Percentiles rank a stretch among this genome's conserved stretches.
These are phyloP conservation scores for Mikania micrantha DNA, from an alignment of 129 eudicot genomes.

Conservation along the genomic window DNA sequence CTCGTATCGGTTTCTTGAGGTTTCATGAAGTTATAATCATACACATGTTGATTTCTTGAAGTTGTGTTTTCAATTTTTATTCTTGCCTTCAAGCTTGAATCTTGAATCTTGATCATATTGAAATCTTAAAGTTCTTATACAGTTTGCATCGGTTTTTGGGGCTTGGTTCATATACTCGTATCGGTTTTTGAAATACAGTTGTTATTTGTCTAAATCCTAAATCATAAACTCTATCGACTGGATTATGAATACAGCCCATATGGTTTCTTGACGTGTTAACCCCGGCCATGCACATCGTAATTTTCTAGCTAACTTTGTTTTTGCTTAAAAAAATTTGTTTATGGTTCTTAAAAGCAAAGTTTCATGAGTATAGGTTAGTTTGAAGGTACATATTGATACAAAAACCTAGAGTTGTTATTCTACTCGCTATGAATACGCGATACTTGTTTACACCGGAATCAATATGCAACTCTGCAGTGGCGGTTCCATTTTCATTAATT, in stretches of 20 bases:
- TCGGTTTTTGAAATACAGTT: too few relatives aligned
- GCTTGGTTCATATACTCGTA: too few relatives aligned
- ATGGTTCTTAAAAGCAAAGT: constrained; percentile 22
- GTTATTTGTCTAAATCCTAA: too few relatives aligned
- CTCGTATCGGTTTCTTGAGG: constrained; percentile 6
- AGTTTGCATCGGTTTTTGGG: too few relatives aligned
- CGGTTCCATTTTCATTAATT: constrained; percentile 31
- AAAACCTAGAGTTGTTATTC: constrained; percentile 10
- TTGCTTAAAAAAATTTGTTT: constrained; percentile 6
- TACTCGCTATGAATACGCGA: constrained; percentile 32
- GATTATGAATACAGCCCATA: background rate
- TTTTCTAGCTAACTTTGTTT: background rate
- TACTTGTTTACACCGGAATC: constrained; percentile 41
- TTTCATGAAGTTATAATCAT: background rate
- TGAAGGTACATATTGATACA: constrained; percentile 11
- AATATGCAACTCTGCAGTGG: constrained; percentile 35
- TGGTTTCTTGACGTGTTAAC: constrained; percentile 13
- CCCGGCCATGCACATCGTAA: background rate
- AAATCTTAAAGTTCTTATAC: background rate
- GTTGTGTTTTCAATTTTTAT: background rate
- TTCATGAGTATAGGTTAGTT: constrained; percentile 16
- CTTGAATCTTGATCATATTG: background rate
- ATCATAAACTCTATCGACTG: too few relatives aligned
- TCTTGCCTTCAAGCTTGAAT: too few relatives aligned
- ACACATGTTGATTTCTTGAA: constrained; percentile 14